Base-by-base conservation (phyloP, 78 protist species). In the Cavenderia fasciculata region DNA sequence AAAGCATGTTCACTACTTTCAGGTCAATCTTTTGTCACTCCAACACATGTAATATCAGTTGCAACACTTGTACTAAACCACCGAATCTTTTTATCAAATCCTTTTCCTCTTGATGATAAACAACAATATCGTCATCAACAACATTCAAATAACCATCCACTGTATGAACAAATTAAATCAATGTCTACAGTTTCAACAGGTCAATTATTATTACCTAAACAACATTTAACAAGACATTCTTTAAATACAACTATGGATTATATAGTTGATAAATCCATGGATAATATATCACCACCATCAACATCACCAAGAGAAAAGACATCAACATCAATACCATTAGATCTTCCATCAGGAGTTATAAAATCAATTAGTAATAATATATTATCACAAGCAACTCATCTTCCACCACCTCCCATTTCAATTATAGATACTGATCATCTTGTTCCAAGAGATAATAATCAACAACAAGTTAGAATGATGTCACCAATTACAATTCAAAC, bases 341-440 rank as follows among this genome's bases (percentile, higher is more conserved):
- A 7, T 2, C 72, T 6, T 21, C 43, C 2, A 3, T 4, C 43
- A 31, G 8, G 21, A 31, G 11, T 21, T n/a, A 63, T 40, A n/a
- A n/a, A n/a, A n/a, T n/a, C n/a, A n/a, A n/a, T n/a, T n/a, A n/a
- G n/a, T n/a, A n/a, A n/a, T n/a, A n/a, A n/a, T n/a, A 72, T 54
- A 3, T 38, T 74, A 25, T 57, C 72, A 62, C 56, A 82, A 44
- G 90, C 90, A 43, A 82, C 90, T 8, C n/a, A 57, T 34, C 65
- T 82, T 11, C 90, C 78, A 5, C 90, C 90, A 4, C 90, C 90
- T 2, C 90, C 90, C 31, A 68, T 82, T 19, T 59, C 61, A 21
- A 68, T 82, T 8, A 29, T 52, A 12, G 31, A 44, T 11, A 52
- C 66, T 29, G n/a, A n/a, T n/a, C n/a, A n/a, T n/a, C n/a, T n/a